These are phyloP conservation scores for Trypanosoma grayi DNA, from an alignment of 208 protist genomes.

Conservation along the genomic window DNA sequence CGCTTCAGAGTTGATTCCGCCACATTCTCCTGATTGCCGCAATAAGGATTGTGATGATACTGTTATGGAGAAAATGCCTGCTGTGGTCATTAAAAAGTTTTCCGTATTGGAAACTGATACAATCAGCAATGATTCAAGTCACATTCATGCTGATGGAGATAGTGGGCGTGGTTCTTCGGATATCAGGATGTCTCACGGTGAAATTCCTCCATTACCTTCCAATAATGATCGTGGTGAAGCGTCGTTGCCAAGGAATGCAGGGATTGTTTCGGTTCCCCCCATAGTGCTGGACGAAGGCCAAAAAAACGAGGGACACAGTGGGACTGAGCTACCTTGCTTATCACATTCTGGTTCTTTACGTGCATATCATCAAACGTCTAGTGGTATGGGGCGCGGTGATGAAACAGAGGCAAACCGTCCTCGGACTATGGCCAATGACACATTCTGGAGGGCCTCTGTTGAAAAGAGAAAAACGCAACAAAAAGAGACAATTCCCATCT, in stretches of 20 bases:
- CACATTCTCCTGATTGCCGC: neutral
- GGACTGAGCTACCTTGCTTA: no score
- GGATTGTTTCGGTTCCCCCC: neutral
- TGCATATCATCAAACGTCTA: no score
- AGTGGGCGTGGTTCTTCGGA: neutral
- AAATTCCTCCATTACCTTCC: neutral
- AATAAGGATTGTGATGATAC: neutral
- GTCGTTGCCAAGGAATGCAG: neutral
- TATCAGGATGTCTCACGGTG: neutral
- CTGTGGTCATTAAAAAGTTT: conserved; percentile 2
- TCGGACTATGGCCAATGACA: no score
- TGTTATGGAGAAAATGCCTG: neutral
- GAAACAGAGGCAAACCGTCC: no score
- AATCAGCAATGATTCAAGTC: neutral
- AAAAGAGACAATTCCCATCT: no score
- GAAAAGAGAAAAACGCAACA: no score
- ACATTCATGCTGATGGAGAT: neutral
- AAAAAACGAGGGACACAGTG: no score
- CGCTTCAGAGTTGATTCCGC: no score
- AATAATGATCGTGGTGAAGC: neutral
- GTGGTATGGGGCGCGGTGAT: no score
- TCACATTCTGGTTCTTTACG: no score
- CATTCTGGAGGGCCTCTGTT: no score
- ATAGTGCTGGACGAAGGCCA: neutral
- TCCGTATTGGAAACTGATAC: conserved; percentile 8